phyloP scores from a whole-genome alignment of 352 stramenopile genomes.

The Pythium utonaiense region DNA sequence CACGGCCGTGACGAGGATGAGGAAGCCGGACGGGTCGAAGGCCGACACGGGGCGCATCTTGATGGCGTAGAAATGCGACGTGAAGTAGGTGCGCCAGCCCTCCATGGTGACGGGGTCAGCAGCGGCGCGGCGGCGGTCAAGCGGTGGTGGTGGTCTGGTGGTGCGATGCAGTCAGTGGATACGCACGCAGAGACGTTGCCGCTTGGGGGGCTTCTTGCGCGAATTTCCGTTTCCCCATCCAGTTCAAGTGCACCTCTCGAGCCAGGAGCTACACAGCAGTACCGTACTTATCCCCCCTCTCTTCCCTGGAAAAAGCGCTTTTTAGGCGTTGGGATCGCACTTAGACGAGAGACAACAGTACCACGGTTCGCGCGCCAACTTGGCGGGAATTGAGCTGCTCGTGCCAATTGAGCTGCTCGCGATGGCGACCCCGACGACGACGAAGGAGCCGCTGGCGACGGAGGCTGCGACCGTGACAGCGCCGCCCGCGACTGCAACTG shows the following conservation, averaged over 20 bases:
- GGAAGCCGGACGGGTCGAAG: slow-evolving; percentile 84
- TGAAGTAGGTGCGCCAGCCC: slow-evolving; percentile 69
- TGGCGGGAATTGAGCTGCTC: slow-evolving; percentile 13
- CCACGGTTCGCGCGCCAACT: slow-evolving; percentile 4
- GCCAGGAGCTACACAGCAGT: not conserved
- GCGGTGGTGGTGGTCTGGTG: no score
- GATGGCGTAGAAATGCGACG: slow-evolving; percentile 81
- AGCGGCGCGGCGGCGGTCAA: no score
- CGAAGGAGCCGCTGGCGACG: not conserved
- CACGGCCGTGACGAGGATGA: slow-evolving; percentile 70
- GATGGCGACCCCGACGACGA: not conserved
- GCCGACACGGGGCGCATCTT: slow-evolving; percentile 79
- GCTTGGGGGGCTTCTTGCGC: not conserved
- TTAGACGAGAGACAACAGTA: not conserved
- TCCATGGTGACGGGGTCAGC: slow-evolving; percentile 39
- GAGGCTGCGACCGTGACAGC: not conserved
- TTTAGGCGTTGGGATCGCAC: not conserved
- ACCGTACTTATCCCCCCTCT: no score
- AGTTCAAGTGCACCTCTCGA: slow-evolving; percentile 6
- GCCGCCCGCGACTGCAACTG: not conserved
- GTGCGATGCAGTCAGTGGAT: no score
- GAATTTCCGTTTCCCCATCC: slow-evolving; percentile 3
- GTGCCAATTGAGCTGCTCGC: slow-evolving; percentile 7
- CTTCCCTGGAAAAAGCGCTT: not conserved
- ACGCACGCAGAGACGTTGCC: no score